phyloP scores from a whole-genome alignment of 164 flowering plant genomes.

The Santalum album region DNA sequence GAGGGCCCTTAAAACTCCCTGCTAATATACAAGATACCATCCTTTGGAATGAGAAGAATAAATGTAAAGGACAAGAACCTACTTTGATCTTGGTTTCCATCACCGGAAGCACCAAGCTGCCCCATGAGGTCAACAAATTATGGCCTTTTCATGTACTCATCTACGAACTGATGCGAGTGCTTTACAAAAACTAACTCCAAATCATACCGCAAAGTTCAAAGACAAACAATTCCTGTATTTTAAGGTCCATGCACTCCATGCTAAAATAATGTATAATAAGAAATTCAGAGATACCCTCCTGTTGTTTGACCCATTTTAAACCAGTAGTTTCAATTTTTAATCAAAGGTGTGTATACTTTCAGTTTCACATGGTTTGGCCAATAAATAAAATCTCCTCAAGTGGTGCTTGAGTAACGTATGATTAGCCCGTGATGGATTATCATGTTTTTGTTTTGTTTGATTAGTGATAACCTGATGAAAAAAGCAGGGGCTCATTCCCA shows the following conservation, averaged over 20 bases:
- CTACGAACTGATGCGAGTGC: conserved; percentile 83
- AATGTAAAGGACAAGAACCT: conserved; percentile 18
- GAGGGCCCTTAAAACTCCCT: conserved; percentile 11
- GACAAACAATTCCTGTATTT: not conserved
- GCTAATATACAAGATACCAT: conserved; percentile 41
- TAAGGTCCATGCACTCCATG: not conserved
- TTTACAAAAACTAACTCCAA: conserved; percentile 81
- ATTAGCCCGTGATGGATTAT: too few species aligned
- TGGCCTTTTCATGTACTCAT: conserved; percentile 75
- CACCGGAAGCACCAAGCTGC: conserved; percentile 93
- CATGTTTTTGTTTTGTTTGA: too few species aligned
- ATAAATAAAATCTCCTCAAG: too few species aligned
- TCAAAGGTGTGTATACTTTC: too few species aligned
- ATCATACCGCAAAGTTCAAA: conserved; percentile 53
- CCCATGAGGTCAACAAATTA: conserved; percentile 88
- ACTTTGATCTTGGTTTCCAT: conserved; percentile 80
- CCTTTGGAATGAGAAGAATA: conserved; percentile 37
- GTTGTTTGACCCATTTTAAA: too few species aligned
- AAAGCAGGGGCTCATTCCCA: too few species aligned
- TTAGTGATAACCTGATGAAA: too few species aligned
- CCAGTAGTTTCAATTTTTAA: too few species aligned
- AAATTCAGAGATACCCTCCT: too few species aligned
- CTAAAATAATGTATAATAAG: not conserved
- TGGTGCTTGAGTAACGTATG: too few species aligned
- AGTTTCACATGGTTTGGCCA: too few species aligned